These are phyloP conservation scores for Thyridium curvatum DNA, from an alignment of 2,329 filamentous ascomycete species.

Conservation along the genomic window DNA sequence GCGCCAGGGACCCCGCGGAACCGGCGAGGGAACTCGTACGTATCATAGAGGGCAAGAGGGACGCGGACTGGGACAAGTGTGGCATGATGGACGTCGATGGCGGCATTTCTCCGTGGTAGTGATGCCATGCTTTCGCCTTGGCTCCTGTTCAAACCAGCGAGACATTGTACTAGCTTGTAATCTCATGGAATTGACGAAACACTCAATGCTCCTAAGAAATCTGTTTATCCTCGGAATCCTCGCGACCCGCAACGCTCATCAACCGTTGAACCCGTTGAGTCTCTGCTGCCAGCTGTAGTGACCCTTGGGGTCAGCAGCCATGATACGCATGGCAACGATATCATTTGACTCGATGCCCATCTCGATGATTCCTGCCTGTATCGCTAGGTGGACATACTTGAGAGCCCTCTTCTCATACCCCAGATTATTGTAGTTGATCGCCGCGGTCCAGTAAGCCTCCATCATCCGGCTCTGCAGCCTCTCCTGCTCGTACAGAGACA, in stretches of 20 bases:
- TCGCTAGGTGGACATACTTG: constrained; percentile 25
- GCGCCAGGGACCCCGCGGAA: constrained; percentile 18
- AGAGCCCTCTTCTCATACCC: constrained; percentile 20
- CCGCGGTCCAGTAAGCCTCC: constrained; percentile 30
- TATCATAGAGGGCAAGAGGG: constrained; percentile 19
- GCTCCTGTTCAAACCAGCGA: too few relatives aligned
- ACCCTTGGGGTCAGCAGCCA: constrained; percentile 21
- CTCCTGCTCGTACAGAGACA: constrained; percentile 25
- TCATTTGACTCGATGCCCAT: constrained; percentile 25
- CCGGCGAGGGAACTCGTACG: constrained; percentile 16
- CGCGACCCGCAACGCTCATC: too few relatives aligned
- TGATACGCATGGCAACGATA: constrained; percentile 23
- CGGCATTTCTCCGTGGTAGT: constrained; percentile 7
- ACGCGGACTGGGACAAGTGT: constrained; percentile 16
- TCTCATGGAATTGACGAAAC: too few relatives aligned
- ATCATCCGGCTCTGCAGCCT: constrained; percentile 28
- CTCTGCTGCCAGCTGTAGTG: constrained; percentile 18
- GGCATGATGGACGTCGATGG: constrained; percentile 11
- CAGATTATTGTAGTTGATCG: constrained; percentile 31
- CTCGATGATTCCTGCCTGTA: constrained; percentile 27
- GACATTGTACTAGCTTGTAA: too few relatives aligned
- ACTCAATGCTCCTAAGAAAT: too few relatives aligned
- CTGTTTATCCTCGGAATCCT: too few relatives aligned
- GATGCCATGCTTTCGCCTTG: too few relatives aligned
- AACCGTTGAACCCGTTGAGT: too few relatives aligned